Evolutionary conservation across 495 filamentous ascomycete genomes (phyloP).

Genomic region (Neurospora sp.): DNA sequence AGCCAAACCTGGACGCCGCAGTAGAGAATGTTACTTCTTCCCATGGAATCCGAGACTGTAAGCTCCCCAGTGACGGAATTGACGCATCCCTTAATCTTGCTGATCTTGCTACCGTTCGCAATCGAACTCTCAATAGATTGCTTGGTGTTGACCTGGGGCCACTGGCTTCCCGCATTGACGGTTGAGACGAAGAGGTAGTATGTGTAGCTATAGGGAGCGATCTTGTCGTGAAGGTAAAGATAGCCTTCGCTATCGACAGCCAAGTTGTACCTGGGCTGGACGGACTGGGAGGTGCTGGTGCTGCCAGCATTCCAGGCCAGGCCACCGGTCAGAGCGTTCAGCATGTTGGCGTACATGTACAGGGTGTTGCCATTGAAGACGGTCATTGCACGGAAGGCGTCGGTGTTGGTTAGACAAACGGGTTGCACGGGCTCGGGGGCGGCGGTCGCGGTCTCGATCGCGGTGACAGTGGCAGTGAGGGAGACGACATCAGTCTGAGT

Average conservation of each 20-base stretch:
- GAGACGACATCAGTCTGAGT: neutral
- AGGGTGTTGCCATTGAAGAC: neutral
- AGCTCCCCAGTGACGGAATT: conserved; percentile 4
- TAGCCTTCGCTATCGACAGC: conserved; percentile 1
- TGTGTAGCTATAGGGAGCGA: conserved; percentile 2
- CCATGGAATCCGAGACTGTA: neutral
- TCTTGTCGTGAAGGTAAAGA: conserved; percentile 3
- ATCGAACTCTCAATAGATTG: neutral
- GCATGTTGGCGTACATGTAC: conserved; percentile 6
- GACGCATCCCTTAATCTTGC: conserved; percentile 5
- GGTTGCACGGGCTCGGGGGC: conserved; percentile 1
- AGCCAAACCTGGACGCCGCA: conserved; percentile 6
- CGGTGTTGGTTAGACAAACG: neutral
- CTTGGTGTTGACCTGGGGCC: conserved; percentile 4
- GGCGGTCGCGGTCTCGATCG: conserved; percentile 5
- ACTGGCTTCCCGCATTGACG: neutral
- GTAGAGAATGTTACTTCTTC: neutral
- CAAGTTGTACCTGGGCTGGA: conserved; percentile 4
- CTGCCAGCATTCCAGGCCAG: neutral
- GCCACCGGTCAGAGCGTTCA: neutral
- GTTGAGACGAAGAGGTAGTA: conserved; percentile 5
- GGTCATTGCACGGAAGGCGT: conserved; percentile 1
- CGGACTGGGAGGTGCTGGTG: neutral
- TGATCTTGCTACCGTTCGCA: neutral
- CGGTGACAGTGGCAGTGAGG: conserved; percentile 1